Conservation (phyloP, 2,329 filamentous ascomycete species). For the Trichoderma sp. region DNA sequence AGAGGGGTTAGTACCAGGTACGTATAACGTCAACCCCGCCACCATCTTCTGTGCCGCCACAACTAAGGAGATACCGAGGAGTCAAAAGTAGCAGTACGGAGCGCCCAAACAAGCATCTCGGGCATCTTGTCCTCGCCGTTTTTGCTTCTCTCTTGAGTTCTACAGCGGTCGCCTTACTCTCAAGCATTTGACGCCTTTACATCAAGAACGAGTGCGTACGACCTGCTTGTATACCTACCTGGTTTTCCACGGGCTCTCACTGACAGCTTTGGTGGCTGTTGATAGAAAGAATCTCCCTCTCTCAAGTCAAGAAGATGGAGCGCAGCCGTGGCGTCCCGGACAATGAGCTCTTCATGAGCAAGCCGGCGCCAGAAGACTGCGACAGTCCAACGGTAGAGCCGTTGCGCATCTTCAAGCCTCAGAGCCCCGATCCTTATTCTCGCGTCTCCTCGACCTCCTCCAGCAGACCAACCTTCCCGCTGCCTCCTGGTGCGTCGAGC, state of each 20-base stretch:
- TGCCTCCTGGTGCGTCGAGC: slow-evolving; percentile 68
- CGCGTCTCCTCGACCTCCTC: slow-evolving; percentile 36
- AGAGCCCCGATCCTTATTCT: slow-evolving; percentile 58
- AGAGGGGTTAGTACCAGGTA: slow-evolving; percentile 14
- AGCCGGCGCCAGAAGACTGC: slow-evolving; percentile 49
- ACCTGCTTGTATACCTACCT: neutral
- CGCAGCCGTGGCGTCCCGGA: slow-evolving; percentile 65
- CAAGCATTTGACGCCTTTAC: neutral
- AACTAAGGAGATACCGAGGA: neutral
- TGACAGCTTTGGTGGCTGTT: neutral
- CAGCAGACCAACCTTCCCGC: slow-evolving; percentile 60
- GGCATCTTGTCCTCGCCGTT: neutral
- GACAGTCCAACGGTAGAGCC: slow-evolving; percentile 81
- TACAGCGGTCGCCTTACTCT: neutral
- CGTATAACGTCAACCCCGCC: slow-evolving; percentile 12
- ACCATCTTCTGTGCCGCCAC: slow-evolving; percentile 6
- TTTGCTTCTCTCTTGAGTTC: neutral
- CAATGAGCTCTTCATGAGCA: slow-evolving; percentile 79
- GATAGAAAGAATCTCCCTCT: neutral
- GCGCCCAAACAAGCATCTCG: neutral
- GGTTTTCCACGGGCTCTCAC: neutral
- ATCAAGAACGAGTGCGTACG: neutral
- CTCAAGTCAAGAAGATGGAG: slow-evolving; percentile 41
- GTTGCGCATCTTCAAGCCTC: slow-evolving; percentile 78
- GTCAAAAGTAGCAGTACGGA: neutral